Base-by-base conservation (phyloP, 768 basidiomycete genomes). In the Paxillus ammoniavirescens region DNA sequence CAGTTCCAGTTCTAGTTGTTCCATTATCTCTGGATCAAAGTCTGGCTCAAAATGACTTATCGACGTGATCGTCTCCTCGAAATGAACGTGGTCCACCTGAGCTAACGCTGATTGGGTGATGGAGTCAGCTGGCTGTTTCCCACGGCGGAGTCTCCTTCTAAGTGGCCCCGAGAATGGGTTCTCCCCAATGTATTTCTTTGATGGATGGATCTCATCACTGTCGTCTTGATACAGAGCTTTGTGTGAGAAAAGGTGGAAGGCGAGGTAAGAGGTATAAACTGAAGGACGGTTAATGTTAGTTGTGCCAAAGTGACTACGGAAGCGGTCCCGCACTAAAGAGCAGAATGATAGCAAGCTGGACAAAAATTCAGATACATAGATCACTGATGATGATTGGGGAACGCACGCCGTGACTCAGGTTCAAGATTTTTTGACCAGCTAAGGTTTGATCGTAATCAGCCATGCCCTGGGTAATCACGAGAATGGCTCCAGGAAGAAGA, bases 191-290 rank as follows among this genome's bases (percentile, higher is more conserved):
- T 84, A 80, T 54, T 70, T 72, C 58, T 4, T 65, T 26, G 61
- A 82, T 76, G 55, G 58, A 54, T 6, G 60, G 72, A 31, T 75
- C 72, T 60, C 71, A 53, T 77, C 65, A 1, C 57, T 60, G n/a
- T 69, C 68, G 28, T 79, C 75, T 43, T 80, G 69, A 64, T 89
- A 93, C 13, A 93, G 75, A 57, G 83, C 74, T 4, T 84, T 81
- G 65, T 93, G 91, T 0, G 90, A 91, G 73, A 77, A 87, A 3
- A 91, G 73, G 65, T 92, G 91, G 71, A 93, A 93, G 55, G 88
- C 68, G 15, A 93, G 78, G 61, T 89, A 91, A n/a, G 76, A 78
- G 2, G 61, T 65, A 61, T 94, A 93, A 54, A 91, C 89, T 91
- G 47, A 8, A 54, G 8, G n/a, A 28, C n/a, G 23, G 42, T 53